Base-by-base conservation (phyloP, 83 land plant genomes). In the Picea abies region DNA sequence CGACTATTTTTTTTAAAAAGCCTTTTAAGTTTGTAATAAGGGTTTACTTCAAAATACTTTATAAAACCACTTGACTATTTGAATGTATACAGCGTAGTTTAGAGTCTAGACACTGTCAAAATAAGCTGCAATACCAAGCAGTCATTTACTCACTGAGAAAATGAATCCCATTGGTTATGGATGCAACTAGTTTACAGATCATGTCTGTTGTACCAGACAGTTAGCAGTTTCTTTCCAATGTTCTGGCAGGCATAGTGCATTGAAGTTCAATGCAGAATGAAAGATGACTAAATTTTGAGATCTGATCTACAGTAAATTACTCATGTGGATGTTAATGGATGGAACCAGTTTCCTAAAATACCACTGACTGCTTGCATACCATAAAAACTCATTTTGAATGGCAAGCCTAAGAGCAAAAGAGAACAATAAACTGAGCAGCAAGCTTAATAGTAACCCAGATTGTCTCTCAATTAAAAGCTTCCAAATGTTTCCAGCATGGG, bases 381-480 rank as follows among this genome's bases (percentile, higher is more conserved):
- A 4, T 35, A 6, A 69, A 69, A 15, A 8, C 52, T 47, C 9
- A 47, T 47, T 62, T 71, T 39, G 52, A 41, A 39, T 0, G 11
- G 9, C 20, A 17, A 39, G 22, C 17, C 35, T 32, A 71, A 71
- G 47, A 4, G 15, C 7, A 71, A 20, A 19, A 39, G 22, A 16
- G 49, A 70, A 71, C 49, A 71, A 35, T 16, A 39, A 39, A 17
- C 23, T 39, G 47, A 37, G 49, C 47, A 15, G 76, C 23, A 71
- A 71, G 52, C 23, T 72, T 29, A 41, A 72, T 10, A 72, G 56
- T 19, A 72, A 72, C 76, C 76, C 56, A 8, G 41, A 72, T 47
- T 47, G 52, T 47, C 9, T 47, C 52, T 47, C 52, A 47, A 47
- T 47, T 47, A 47, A 47, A 47, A 47, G 52, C 52, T 47, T 47